Conservation (phyloP, 2,329 filamentous ascomycete genomes). For the Aspergillus hiratsukae region DNA sequence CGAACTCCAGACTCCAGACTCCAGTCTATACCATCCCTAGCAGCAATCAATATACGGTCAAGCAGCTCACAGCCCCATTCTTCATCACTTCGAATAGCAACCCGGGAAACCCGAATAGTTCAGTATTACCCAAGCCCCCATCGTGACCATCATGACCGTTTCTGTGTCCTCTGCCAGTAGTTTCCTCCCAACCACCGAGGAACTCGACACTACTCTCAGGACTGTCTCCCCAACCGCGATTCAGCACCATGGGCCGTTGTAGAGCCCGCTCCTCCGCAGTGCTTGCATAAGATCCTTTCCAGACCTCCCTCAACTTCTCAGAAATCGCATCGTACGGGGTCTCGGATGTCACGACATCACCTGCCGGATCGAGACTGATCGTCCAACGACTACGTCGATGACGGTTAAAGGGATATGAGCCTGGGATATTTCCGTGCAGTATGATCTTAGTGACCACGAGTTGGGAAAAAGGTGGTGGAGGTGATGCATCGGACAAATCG, state of each 20-base stretch:
- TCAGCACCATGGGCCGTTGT: constrained; percentile 72
- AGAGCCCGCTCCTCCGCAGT: constrained; percentile 50
- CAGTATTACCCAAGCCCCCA: constrained; percentile 65
- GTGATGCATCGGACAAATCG: constrained; percentile 25
- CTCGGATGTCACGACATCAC: constrained; percentile 63
- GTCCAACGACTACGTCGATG: constrained; percentile 87
- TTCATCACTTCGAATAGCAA: constrained; percentile 93
- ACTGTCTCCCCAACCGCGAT: constrained; percentile 86
- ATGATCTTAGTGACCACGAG: constrained; percentile 88
- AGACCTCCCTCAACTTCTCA: constrained; percentile 61
- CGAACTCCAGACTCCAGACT: background rate
- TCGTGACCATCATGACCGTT: constrained; percentile 41
- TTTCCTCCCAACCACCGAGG: constrained; percentile 81
- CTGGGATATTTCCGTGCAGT: constrained; percentile 89
- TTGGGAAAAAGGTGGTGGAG: constrained; percentile 48
- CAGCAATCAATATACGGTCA: constrained; percentile 70
- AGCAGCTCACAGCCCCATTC: constrained; percentile 81
- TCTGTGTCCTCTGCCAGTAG: constrained; percentile 44
- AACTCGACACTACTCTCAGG: constrained; percentile 85
- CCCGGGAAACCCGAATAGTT: constrained; percentile 88
- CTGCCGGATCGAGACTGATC: constrained; percentile 50
- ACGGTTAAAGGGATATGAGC: constrained; percentile 94
- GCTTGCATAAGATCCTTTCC: constrained; percentile 62
- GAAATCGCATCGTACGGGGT: constrained; percentile 72
- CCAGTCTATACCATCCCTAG: constrained; percentile 17